Conservation (phyloP, 2,329 filamentous ascomycete genomes). For the Arachnopeziza araneosa region DNA sequence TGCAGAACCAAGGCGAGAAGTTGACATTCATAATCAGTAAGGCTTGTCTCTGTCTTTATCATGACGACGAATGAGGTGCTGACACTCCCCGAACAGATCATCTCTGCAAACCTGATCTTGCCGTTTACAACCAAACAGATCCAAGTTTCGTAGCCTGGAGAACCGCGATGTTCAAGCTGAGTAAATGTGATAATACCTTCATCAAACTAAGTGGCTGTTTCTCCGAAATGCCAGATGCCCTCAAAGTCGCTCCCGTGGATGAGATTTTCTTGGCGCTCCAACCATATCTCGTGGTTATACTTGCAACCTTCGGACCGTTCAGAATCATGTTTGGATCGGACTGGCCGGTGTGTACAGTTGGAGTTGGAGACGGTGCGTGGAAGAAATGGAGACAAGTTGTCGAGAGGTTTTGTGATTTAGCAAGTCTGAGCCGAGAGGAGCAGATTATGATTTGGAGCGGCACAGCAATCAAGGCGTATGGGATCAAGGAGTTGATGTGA, state of each 20-base stretch:
- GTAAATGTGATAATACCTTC: slow-evolving; percentile 60
- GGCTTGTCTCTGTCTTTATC: slow-evolving; percentile 3
- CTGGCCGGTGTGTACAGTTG: slow-evolving; percentile 85
- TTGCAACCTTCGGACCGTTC: slow-evolving; percentile 64
- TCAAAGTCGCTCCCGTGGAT: slow-evolving; percentile 43
- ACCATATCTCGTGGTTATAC: slow-evolving; percentile 67
- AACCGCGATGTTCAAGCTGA: slow-evolving; percentile 60
- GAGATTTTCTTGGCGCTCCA: slow-evolving; percentile 58
- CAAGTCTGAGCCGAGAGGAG: slow-evolving; percentile 53
- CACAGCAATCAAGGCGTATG: slow-evolving; percentile 68
- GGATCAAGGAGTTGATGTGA: slow-evolving; percentile 30
- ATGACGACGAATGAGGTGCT: neutral
- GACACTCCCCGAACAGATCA: slow-evolving; percentile 54
- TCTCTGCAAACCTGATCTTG: slow-evolving; percentile 80
- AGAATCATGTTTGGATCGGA: slow-evolving; percentile 88
- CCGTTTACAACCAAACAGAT: slow-evolving; percentile 48
- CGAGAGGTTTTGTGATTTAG: slow-evolving; percentile 59
- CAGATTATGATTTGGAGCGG: slow-evolving; percentile 65
- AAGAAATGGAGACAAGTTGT: slow-evolving; percentile 69
- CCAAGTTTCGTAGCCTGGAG: slow-evolving; percentile 61
- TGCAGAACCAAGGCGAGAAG: slow-evolving; percentile 48
- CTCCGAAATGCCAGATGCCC: slow-evolving; percentile 61
- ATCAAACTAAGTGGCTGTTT: slow-evolving; percentile 91
- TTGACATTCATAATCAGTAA: slow-evolving; percentile 34
- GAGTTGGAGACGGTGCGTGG: slow-evolving; percentile 54